Evolutionary conservation across 768 basidiomycete genomes (phyloP).

Genomic region (Naematelia aurantialba): DNA sequence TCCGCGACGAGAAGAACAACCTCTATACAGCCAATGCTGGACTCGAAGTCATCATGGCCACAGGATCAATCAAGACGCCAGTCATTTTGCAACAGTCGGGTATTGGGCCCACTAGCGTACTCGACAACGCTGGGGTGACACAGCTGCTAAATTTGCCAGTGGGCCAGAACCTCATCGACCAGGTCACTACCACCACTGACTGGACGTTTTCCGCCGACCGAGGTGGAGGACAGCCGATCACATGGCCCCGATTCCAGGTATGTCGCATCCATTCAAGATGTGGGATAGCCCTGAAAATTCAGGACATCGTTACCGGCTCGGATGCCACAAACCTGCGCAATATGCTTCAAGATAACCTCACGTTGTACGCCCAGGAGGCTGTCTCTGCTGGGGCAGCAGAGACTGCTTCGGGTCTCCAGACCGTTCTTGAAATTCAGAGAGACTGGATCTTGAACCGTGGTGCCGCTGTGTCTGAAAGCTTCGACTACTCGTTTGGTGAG

Average conservation of each 20-base stretch:
- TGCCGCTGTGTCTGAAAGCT: conserved; percentile 37
- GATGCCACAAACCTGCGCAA: conserved; percentile 25
- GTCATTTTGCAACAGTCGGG: conserved; percentile 44
- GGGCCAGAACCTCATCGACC: conserved; percentile 43
- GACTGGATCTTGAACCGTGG: conserved; percentile 40
- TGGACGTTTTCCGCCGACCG: conserved; percentile 18
- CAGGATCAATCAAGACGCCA: conserved; percentile 41
- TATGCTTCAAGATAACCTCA: conserved; percentile 36
- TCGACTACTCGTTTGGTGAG: conserved; percentile 28
- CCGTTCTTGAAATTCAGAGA: conserved; percentile 37
- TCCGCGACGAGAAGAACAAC: conserved; percentile 21
- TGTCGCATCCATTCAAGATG: background rate
- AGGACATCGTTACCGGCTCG: conserved; percentile 27
- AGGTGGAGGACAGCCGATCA: conserved; percentile 27
- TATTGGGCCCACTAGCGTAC: conserved; percentile 31
- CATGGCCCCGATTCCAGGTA: conserved; percentile 17
- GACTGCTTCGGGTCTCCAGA: conserved; percentile 25
- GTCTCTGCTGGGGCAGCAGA: conserved; percentile 28
- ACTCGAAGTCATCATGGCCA: conserved; percentile 44
- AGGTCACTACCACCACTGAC: conserved; percentile 37
- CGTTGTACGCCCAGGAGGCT: conserved; percentile 36
- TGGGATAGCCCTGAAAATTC: background rate
- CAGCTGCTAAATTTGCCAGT: conserved; percentile 36
- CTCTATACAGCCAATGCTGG: conserved; percentile 36
- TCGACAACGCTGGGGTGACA: conserved; percentile 30